Evolutionary conservation across 140 eudicot genomes (phyloP).

Genomic region (Ambrosia hybrid): DNA sequence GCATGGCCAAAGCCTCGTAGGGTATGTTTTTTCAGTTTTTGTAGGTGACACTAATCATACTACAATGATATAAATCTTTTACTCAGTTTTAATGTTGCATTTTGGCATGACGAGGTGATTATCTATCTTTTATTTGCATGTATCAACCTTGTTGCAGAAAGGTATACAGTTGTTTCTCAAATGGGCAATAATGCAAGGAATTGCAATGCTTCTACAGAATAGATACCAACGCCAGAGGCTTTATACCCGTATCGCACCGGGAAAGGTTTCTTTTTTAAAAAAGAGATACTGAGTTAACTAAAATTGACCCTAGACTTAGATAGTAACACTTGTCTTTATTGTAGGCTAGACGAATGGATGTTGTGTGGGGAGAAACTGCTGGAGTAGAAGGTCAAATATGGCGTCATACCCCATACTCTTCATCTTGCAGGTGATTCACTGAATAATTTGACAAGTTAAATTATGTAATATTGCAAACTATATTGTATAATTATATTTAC

Average conservation of each 20-base stretch:
- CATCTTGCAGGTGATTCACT: constrained; percentile 64
- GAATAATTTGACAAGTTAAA: neutral
- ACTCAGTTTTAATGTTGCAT: no score
- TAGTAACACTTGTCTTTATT: constrained; percentile 7
- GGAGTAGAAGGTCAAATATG: constrained; percentile 88
- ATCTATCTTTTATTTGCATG: constrained; percentile 1
- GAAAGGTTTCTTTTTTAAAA: constrained; percentile 48
- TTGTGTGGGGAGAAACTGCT: constrained; percentile 98
- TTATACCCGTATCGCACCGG: constrained; percentile 85
- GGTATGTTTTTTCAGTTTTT: no score
- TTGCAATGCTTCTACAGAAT: constrained; percentile 90
- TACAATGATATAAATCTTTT: no score
- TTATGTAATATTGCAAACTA: neutral
- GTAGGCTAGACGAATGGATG: constrained; percentile 97
- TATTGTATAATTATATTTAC: constrained; percentile 3
- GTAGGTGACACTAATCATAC: no score
- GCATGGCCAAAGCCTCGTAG: no score
- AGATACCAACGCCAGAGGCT: constrained; percentile 91
- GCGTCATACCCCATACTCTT: constrained; percentile 75
- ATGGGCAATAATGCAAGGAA: constrained; percentile 98
- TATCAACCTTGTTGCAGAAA: constrained; percentile 45
- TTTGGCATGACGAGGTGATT: no score
- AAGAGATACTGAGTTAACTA: neutral
- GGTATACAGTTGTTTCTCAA: constrained; percentile 73
- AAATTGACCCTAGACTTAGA: neutral